phyloP scores from a whole-genome alignment of 106 monocot genomes.

The Alisma plantagoaquatica region DNA sequence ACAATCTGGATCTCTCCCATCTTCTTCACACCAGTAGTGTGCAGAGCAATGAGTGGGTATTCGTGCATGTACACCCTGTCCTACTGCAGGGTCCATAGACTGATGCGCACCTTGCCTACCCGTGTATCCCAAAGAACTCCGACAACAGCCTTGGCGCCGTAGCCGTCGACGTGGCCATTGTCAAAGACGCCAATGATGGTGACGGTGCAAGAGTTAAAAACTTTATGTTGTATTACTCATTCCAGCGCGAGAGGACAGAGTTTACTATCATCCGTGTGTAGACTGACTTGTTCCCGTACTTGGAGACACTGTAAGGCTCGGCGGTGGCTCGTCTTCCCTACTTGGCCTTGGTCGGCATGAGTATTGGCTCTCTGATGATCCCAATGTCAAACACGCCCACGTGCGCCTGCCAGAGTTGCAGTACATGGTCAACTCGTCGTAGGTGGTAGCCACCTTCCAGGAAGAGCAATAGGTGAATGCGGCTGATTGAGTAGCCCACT shows the following conservation, averaged over 20 bases:
- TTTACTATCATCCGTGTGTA: slow-evolving; percentile 43
- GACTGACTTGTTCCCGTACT: slow-evolving; percentile 59
- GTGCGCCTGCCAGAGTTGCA: slow-evolving; percentile 34
- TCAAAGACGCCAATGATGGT: slow-evolving; percentile 54
- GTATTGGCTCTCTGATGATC: slow-evolving; percentile 28
- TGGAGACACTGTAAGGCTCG: slow-evolving; percentile 57
- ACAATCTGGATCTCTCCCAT: slow-evolving; percentile 73
- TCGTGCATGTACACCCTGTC: slow-evolving; percentile 56
- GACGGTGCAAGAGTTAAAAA: slow-evolving; percentile 54
- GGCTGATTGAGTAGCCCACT: slow-evolving; percentile 19
- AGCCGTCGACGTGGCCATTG: slow-evolving; percentile 40
- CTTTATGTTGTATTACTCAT: slow-evolving; percentile 68
- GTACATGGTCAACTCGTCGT: slow-evolving; percentile 42
- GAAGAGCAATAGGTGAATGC: slow-evolving; percentile 40
- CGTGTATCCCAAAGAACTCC: slow-evolving; percentile 22
- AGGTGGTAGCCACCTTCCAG: slow-evolving; percentile 57
- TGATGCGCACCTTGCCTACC: slow-evolving; percentile 63
- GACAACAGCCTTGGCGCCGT: not conserved
- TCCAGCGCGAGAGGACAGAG: slow-evolving; percentile 36
- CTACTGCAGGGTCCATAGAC: slow-evolving; percentile 56
- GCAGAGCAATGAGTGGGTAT: slow-evolving; percentile 49
- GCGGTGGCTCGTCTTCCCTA: slow-evolving; percentile 29
- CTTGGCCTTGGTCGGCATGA: slow-evolving; percentile 40
- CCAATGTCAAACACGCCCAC: slow-evolving; percentile 51
- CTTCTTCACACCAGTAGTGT: slow-evolving; percentile 56